These are phyloP conservation scores for Phylloporus gajari DNA, from an alignment of 1,284 basidiomycete genomes.

Conservation along the genomic window DNA sequence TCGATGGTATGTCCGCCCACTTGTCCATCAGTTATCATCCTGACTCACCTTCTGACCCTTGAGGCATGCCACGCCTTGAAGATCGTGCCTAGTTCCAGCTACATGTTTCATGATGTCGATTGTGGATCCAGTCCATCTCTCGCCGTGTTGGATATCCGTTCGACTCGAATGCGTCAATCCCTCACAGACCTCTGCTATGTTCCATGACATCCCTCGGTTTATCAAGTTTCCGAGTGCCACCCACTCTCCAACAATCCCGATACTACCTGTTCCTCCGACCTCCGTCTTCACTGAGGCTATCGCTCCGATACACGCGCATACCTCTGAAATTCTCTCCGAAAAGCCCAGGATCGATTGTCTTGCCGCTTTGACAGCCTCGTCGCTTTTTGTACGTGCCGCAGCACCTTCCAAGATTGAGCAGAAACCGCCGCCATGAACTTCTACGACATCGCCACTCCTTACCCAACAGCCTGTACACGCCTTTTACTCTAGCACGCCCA, in stretches of 20 bases:
- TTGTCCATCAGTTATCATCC: background rate
- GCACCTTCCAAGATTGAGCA: conserved; percentile 1
- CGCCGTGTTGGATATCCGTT: background rate
- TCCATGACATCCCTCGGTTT: conserved; percentile 9
- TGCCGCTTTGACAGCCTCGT: conserved; percentile 6
- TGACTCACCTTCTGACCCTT: background rate
- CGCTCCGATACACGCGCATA: conserved; percentile 1
- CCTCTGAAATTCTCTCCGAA: conserved; percentile 4
- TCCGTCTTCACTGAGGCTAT: background rate
- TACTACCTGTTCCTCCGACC: background rate
- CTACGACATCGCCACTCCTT: background rate
- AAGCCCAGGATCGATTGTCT: conserved; percentile 8
- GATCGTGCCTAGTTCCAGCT: background rate
- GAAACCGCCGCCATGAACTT: background rate
- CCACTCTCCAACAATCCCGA: background rate
- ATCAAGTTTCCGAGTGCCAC: background rate
- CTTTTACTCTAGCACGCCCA: conserved; percentile 29
- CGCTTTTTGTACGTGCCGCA: background rate
- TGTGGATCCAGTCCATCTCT: background rate
- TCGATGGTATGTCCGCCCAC: background rate
- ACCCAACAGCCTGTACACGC: conserved; percentile 9
- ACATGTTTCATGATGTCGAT: background rate
- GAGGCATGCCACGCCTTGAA: background rate
- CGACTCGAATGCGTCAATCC: background rate
- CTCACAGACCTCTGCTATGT: background rate